phyloP scores from a whole-genome alignment of 2,329 filamentous ascomycete species.

The Metarhizium anisopliae region DNA sequence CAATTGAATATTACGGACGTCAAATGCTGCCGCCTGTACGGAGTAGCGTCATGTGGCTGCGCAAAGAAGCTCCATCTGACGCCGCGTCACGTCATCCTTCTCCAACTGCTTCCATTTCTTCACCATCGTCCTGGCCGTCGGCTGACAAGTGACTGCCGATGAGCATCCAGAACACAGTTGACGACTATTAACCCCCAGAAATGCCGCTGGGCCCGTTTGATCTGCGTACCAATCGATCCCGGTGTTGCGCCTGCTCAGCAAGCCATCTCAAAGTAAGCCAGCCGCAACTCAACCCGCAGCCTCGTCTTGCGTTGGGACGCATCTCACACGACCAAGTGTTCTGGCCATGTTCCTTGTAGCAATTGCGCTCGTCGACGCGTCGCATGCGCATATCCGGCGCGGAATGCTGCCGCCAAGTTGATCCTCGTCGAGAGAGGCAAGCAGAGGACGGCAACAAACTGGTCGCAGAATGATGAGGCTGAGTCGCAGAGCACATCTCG shows the following conservation, averaged over 20 bases:
- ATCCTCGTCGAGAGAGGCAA: conserved; percentile 16
- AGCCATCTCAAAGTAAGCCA: conserved; percentile 24
- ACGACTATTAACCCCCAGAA: too few relatives aligned
- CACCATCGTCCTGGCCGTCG: not conserved
- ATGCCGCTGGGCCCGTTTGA: conserved; percentile 17
- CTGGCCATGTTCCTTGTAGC: conserved; percentile 20
- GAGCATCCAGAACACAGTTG: not conserved
- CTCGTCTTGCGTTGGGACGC: not conserved
- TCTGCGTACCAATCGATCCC: conserved; percentile 19
- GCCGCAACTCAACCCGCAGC: not conserved
- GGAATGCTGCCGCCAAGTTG: not conserved
- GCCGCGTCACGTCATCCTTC: too few relatives aligned
- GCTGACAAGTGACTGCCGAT: not conserved
- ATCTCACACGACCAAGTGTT: conserved; percentile 17
- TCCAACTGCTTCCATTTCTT: too few relatives aligned
- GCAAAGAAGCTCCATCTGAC: too few relatives aligned
- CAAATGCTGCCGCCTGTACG: too few relatives aligned
- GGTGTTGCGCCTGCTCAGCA: conserved; percentile 19
- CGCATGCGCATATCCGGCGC: conserved; percentile 13
- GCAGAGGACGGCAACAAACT: conserved; percentile 4
- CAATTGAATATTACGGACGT: too few relatives aligned
- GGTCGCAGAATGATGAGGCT: not conserved
- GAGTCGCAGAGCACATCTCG: not conserved
- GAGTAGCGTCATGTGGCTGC: too few relatives aligned
- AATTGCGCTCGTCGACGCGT: conserved; percentile 18